These are phyloP conservation scores for Bathelium albidoporum DNA, from an alignment of 495 filamentous ascomycete genomes.

Conservation along the genomic window DNA sequence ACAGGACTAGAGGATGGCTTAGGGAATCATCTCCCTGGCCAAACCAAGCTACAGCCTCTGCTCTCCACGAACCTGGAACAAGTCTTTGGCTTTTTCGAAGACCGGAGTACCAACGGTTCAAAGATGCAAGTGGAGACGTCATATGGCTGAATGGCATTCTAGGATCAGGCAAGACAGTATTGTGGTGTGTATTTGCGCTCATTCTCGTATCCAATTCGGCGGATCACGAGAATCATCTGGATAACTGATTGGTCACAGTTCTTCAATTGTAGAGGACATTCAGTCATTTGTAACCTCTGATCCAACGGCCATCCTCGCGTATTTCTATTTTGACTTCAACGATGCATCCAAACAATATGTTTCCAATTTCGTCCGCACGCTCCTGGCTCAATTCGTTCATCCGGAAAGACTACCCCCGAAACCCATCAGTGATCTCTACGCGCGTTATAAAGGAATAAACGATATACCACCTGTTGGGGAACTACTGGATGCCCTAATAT, in stretches of 20 bases:
- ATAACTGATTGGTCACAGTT: neutral
- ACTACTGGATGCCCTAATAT: neutral
- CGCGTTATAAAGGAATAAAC: neutral
- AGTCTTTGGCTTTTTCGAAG: neutral
- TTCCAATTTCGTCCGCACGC: neutral
- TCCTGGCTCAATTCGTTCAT: neutral
- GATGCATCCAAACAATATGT: neutral
- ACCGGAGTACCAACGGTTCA: neutral
- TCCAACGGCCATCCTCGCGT: neutral
- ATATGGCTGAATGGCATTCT: neutral
- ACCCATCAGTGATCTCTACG: neutral
- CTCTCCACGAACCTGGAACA: neutral
- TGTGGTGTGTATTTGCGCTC: too few species aligned
- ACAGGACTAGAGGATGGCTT: neutral
- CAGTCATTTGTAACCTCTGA: neutral
- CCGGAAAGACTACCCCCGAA: neutral
- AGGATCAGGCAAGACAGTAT: neutral
- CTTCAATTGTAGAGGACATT: neutral
- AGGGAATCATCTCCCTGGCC: neutral
- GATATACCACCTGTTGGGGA: neutral
- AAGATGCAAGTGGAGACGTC: neutral
- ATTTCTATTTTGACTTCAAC: slow-evolving; percentile 4
- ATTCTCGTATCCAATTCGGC: too few species aligned
- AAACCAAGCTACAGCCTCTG: neutral
- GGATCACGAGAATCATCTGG: too few species aligned